Evolutionary conservation across 2,329 filamentous ascomycete species (phyloP).

Genomic region (Xylaria sp.): DNA sequence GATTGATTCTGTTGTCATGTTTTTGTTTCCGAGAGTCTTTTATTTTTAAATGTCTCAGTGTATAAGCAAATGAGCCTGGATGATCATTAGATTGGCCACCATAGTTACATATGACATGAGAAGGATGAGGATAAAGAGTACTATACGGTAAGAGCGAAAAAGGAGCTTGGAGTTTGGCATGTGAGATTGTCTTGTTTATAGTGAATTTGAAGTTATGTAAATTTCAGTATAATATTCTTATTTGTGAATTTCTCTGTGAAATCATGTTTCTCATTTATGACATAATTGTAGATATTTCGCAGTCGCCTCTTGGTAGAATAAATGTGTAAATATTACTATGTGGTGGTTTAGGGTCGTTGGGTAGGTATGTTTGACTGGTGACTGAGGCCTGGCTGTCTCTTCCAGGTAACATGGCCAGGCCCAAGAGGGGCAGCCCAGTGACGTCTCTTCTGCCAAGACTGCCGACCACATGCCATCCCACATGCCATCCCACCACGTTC

Average conservation of each 20-base stretch:
- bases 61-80: conserved; percentile 20
- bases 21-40: conserved; percentile 7
- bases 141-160: conserved; percentile 15
- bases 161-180: conserved; percentile 30
- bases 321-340: not conserved
- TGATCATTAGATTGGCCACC: conserved; percentile 21
- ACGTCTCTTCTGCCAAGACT: conserved; percentile 19
- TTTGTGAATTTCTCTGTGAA: too few relatives aligned
- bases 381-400: not conserved
- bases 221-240: not conserved
- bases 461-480: conserved; percentile 34
- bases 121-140: not conserved
- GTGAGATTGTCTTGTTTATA: conserved; percentile 38
- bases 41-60: conserved; percentile 26
- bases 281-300: too few relatives aligned
- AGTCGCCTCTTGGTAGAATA: too few relatives aligned
- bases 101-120: conserved; percentile 20
- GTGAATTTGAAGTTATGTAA: conserved; percentile 8
- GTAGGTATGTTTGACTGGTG: not conserved
- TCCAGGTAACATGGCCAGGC: not conserved
- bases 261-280: too few relatives aligned
- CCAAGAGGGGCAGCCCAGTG: not conserved
- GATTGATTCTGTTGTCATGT: conserved; percentile 11
- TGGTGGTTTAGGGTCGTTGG: not conserved
- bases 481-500: conserved; percentile 13